These are phyloP conservation scores for Monosporascus sp. DNA, from an alignment of 2,329 filamentous ascomycete genomes.

Conservation along the genomic window DNA sequence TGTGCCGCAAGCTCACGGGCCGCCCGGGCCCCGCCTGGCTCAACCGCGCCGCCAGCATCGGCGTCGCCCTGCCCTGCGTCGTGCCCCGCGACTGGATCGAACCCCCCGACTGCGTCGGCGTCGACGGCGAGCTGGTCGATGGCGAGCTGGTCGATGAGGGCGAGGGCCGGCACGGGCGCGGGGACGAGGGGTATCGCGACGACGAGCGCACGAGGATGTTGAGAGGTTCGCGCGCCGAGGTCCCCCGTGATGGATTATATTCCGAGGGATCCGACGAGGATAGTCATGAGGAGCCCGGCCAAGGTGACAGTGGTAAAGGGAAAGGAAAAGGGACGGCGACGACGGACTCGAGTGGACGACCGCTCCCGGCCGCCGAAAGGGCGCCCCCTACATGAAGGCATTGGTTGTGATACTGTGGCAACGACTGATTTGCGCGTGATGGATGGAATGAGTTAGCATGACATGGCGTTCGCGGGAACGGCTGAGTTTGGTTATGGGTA, in stretches of 20 bases:
- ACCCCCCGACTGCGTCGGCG: slow-evolving; percentile 69
- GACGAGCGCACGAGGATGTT: slow-evolving; percentile 57
- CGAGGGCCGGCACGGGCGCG: slow-evolving; percentile 36
- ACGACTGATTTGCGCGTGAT: slow-evolving; percentile 16
- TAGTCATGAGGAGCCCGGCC: slow-evolving; percentile 12
- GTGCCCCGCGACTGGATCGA: slow-evolving; percentile 79
- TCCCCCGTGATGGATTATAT: slow-evolving; percentile 15
- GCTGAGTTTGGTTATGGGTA: background rate
- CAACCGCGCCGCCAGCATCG: slow-evolving; percentile 79
- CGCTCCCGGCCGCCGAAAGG: slow-evolving; percentile 46
- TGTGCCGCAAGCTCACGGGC: slow-evolving; percentile 69
- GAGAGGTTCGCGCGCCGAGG: slow-evolving; percentile 24
- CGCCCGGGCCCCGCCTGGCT: slow-evolving; percentile 68
- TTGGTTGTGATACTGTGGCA: slow-evolving; percentile 29
- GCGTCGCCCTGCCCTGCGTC: slow-evolving; percentile 73
- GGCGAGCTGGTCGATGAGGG: slow-evolving; percentile 32
- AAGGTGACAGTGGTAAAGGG: slow-evolving; percentile 35
- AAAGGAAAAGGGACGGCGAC: slow-evolving; percentile 33
- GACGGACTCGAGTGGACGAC: slow-evolving; percentile 45
- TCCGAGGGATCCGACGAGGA: slow-evolving; percentile 10
- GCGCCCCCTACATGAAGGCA: slow-evolving; percentile 31
- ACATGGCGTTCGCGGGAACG: slow-evolving; percentile 13
- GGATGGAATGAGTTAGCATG: slow-evolving; percentile 7
- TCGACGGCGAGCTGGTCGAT: slow-evolving; percentile 63
- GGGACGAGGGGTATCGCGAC: slow-evolving; percentile 28